Evolutionary conservation across 2,329 filamentous ascomycete genomes (phyloP), one percentile per base, ranked within the genome.

Genomic region (Trichocomaceae sp.): DNA sequence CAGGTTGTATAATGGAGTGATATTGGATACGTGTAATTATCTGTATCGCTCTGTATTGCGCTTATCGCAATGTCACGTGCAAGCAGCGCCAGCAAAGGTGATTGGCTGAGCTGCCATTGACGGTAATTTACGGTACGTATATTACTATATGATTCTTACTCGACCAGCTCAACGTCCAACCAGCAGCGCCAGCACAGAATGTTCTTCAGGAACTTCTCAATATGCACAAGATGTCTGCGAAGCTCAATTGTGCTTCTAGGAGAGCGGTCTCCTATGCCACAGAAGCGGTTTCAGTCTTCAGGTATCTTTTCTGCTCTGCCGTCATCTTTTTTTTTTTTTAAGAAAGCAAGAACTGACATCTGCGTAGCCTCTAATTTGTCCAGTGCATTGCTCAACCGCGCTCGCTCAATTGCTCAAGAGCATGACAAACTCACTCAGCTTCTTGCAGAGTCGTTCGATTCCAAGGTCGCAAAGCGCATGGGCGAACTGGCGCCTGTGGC

Each of bases 381-480:
- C 19, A 75, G 80, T 33, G 74, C 77, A 15, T 71, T 85, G 9
- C 74, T 86, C 26, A 71, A 72, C 3, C 72, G 81, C 60, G 83
- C 83, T 47, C 78, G 79, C 59, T 67, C 73, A 29, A 69, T 85
- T 22, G 77, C 79, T 13, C 62, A 71, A 17, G 82, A 85, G 63
- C 80, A 85, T 69, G 69, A 73, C 7, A 67, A 69, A n/a, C 73
- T 85, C 26, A 76, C 76, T 0, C 68, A 76, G 10, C 73, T 76
- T 60, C 74, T 85, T 26, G 73, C 75, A 19, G 72, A 77, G 58
- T 73, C 76, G 47, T 86, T 83, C 61, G 80, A 84, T 59, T 70
- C 77, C 9, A 72, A 72, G 49, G 69, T 76, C 6, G 83, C 83
- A 42, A 84, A 82, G 69, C 77, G 78, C 59, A 64, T 79, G 29